These are phyloP conservation scores for Heliamphora exappendiculata DNA, from an alignment of 148 eudicot genomes.

Conservation along the genomic window DNA sequence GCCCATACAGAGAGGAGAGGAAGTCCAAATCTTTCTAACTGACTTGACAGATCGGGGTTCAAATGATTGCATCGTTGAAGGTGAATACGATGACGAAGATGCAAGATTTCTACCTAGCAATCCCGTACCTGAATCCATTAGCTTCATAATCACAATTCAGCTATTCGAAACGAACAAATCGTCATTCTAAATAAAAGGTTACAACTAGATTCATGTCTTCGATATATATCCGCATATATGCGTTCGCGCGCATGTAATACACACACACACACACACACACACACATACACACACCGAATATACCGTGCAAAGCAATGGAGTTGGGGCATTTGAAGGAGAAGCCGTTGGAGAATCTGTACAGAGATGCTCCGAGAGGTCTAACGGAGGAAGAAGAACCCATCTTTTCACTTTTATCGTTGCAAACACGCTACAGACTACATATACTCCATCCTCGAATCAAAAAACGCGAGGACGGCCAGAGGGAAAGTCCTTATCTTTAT, in stretches of 20 bases:
- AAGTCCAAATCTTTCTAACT: conserved; percentile 66
- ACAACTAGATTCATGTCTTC: too few relatives aligned
- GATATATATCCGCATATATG: background rate
- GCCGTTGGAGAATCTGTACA: conserved; percentile 33
- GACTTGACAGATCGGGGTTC: conserved; percentile 14
- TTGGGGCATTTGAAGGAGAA: conserved; percentile 19
- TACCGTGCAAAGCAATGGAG: conserved; percentile 22
- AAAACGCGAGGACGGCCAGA: too few relatives aligned
- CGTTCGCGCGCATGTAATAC: too few relatives aligned
- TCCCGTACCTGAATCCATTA: conserved; percentile 28
- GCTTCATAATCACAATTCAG: background rate
- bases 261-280: too few relatives aligned
- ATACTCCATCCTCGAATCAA: too few relatives aligned
- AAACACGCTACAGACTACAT: too few relatives aligned
- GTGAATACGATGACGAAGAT: conserved; percentile 28
- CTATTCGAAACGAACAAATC: background rate
- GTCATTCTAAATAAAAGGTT: background rate
- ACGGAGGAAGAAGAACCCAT: conserved; percentile 26
- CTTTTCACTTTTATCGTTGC: background rate
- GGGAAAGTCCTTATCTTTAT: too few relatives aligned
- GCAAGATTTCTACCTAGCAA: conserved; percentile 28
- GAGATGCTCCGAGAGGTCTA: conserved; percentile 30
- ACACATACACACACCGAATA: too few relatives aligned
- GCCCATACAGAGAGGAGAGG: conserved; percentile 78
- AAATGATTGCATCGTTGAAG: conserved; percentile 23